Percentiles rank a stretch among this genome's conserved stretches.
Evolutionary conservation across 805 yeast genomes (phyloP).

Genomic region (Candida alai): DNA sequence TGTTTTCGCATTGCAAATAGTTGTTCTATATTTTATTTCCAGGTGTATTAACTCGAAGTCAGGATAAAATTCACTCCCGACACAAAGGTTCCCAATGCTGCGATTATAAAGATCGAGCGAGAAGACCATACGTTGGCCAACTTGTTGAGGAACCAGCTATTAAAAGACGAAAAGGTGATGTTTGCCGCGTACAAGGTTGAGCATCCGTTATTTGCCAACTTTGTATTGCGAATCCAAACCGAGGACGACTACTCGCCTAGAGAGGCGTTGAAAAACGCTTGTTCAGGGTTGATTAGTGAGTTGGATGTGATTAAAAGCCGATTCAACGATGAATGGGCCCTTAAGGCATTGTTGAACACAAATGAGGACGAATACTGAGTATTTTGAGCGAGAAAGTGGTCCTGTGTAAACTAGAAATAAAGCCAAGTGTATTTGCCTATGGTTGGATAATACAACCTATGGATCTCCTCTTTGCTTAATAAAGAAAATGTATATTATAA

Average conservation of each 20-base stretch:
- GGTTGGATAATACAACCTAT: no score
- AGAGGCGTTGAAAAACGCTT: constrained; percentile 87
- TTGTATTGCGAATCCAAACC: constrained; percentile 90
- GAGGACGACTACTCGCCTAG: constrained; percentile 92
- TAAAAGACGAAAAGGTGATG: constrained; percentile 82
- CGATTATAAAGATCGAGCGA: constrained; percentile 86
- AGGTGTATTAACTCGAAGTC: constrained; percentile 3
- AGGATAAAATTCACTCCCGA: constrained; percentile 87
- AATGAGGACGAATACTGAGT: constrained; percentile 24
- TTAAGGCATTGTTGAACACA: constrained; percentile 63
- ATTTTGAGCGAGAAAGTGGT: no score
- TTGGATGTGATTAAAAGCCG: constrained; percentile 69
- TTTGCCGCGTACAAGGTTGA: constrained; percentile 98
- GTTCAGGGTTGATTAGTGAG: constrained; percentile 76
- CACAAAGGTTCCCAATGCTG: constrained; percentile 92
- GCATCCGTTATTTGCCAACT: constrained; percentile 95
- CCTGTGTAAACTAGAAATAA: no score
- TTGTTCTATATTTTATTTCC: constrained; percentile 1
- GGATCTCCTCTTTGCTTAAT: no score
- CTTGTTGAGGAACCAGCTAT: constrained; percentile 77
- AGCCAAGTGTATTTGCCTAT: no score
- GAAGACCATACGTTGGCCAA: constrained; percentile 98
- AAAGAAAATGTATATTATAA: no score
- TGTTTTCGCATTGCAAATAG: constrained; percentile 22
- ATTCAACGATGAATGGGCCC: constrained; percentile 90